Evolutionary conservation across 148 eudicot genomes (phyloP).

Genomic region (Fagopyrum homotropicum): DNA sequence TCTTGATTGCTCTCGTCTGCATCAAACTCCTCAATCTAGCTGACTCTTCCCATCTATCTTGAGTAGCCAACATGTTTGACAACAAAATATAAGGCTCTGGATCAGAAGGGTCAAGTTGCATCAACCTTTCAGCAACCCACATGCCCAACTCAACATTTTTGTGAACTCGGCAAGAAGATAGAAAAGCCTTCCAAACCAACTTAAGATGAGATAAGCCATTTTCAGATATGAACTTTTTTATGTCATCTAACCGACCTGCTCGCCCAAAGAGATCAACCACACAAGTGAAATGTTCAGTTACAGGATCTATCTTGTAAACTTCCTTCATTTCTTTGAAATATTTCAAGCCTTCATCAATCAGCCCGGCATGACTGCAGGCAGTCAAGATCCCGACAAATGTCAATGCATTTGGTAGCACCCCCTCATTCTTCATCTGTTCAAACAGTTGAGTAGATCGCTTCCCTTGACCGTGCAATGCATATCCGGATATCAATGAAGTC

Average conservation of each 20-base stretch:
- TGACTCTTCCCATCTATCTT: constrained; percentile 63
- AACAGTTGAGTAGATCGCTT: constrained; percentile 46
- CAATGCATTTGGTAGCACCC: constrained; percentile 59
- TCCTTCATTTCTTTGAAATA: constrained; percentile 61
- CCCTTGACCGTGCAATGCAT: constrained; percentile 63
- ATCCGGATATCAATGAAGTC: constrained; percentile 65
- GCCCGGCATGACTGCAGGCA: constrained; percentile 73
- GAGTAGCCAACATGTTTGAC: constrained; percentile 58
- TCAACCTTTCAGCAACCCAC: constrained; percentile 55
- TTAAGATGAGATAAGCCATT: constrained; percentile 41
- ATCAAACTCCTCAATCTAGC: constrained; percentile 54
- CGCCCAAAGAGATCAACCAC: constrained; percentile 87
- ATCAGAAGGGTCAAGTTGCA: constrained; percentile 57
- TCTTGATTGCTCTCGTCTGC: constrained; percentile 51
- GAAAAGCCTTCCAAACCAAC: constrained; percentile 75
- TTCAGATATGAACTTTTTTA: constrained; percentile 46
- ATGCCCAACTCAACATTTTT: constrained; percentile 60
- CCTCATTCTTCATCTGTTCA: constrained; percentile 49
- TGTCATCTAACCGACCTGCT: constrained; percentile 60
- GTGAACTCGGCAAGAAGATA: constrained; percentile 72
- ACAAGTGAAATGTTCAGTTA: constrained; percentile 63
- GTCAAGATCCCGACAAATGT: constrained; percentile 55
- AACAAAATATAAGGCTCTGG: constrained; percentile 54
- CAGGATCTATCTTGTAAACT: constrained; percentile 44
- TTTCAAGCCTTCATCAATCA: constrained; percentile 56